Percentiles rank a stretch among this genome's conserved stretches.
These are phyloP conservation scores for Suhomyces ambrosiae DNA, from an alignment of 1,139 yeast species.

Conservation along the genomic window DNA sequence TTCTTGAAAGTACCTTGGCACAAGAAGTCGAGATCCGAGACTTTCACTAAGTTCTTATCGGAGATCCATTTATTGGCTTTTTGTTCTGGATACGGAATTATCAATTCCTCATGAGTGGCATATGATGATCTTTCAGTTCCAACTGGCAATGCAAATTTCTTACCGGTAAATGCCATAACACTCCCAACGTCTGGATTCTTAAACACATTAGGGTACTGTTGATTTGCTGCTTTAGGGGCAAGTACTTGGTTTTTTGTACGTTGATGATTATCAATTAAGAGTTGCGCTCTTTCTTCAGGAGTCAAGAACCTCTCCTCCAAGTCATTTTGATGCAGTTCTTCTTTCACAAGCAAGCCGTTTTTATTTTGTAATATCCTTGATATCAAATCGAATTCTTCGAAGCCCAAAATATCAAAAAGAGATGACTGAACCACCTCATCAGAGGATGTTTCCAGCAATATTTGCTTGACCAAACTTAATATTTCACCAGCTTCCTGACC, in stretches of 20 bases:
- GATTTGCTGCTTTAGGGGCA: constrained; percentile 46
- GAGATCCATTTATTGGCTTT: constrained; percentile 48
- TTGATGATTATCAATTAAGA: constrained; percentile 56
- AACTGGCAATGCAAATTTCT: constrained; percentile 72
- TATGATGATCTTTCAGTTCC: constrained; percentile 74
- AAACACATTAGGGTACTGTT: constrained; percentile 79
- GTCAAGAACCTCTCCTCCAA: constrained; percentile 40
- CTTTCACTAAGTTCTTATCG: constrained; percentile 56
- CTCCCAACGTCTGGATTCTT: constrained; percentile 67
- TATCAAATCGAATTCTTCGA: constrained; percentile 80
- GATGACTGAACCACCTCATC: constrained; percentile 69
- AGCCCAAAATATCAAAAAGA: constrained; percentile 79
- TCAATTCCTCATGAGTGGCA: constrained; percentile 76
- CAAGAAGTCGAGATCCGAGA: constrained; percentile 67
- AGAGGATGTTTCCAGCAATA: constrained; percentile 28
- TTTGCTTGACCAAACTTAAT: constrained; percentile 25
- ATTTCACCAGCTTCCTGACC: constrained; percentile 29
- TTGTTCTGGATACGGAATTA: constrained; percentile 73
- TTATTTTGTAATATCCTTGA: constrained; percentile 63
- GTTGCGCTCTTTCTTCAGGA: constrained; percentile 58
- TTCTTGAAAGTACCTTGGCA: constrained; percentile 86
- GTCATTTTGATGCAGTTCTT: constrained; percentile 7
- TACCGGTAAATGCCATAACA: constrained; percentile 76
- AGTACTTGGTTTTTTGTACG: constrained; percentile 54
- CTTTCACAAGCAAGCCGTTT: constrained; percentile 23